Conservation (phyloP, 495 filamentous ascomycete genomes). For the Aspergillus olivimuriae region DNA sequence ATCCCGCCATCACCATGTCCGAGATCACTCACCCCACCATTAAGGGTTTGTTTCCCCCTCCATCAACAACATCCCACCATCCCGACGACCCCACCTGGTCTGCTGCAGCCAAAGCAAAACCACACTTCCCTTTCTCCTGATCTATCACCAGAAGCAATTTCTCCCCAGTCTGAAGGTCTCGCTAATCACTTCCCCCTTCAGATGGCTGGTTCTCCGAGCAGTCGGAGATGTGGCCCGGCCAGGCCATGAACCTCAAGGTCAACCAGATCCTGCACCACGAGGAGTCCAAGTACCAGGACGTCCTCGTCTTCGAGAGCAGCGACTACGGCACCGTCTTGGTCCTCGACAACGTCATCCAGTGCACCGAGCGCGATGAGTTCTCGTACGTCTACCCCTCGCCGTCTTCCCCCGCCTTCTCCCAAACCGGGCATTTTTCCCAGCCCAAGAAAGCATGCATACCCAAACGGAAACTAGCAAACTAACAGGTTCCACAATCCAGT, state of each 20-base stretch:
- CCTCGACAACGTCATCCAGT: conserved; percentile 97
- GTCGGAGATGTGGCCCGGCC: conserved; percentile 96
- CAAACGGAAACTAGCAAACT: no score
- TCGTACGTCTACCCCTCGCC: conserved; percentile 42
- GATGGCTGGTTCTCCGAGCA: conserved; percentile 99
- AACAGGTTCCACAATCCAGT: no score
- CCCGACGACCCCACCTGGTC: no score
- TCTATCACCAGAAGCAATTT: no score
- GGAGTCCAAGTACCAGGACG: conserved; percentile 98
- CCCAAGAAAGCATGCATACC: background rate
- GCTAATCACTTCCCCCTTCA: conserved; percentile 25
- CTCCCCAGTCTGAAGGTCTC: no score
- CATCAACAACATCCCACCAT: conserved; percentile 2
- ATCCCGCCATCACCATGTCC: conserved; percentile 38
- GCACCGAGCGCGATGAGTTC: conserved; percentile 97
- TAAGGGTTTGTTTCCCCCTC: conserved; percentile 41
- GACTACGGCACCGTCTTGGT: conserved; percentile 97
- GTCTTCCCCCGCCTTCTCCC: background rate
- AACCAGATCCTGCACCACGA: conserved; percentile 97
- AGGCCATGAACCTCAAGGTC: conserved; percentile 97
- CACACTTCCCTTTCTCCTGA: conserved; percentile 5
- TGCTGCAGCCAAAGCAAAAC: no score
- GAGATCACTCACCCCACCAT: conserved; percentile 56
- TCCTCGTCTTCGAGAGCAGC: conserved; percentile 95
- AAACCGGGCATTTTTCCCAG: background rate